phyloP scores from a whole-genome alignment of 371 early-diverging fungal genomes.

The Smittium culicis region DNA sequence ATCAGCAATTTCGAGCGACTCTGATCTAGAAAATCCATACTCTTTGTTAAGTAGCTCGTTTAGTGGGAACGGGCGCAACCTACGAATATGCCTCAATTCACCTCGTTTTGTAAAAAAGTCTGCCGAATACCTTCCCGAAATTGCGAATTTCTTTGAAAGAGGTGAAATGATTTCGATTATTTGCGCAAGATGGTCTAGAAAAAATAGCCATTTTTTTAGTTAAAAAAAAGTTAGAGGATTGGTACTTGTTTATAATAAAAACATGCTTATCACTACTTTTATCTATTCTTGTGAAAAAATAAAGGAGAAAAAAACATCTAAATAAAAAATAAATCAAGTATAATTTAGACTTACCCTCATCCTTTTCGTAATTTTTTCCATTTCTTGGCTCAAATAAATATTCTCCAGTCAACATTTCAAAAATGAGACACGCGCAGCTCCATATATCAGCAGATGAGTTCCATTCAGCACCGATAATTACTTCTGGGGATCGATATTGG shows the following conservation, averaged over 20 bases:
- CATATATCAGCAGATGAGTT: conserved; percentile 91
- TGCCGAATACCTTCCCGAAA: conserved; percentile 54
- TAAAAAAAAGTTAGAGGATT: no score
- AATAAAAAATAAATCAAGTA: no score
- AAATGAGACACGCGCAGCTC: conserved; percentile 90
- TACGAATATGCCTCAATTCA: conserved; percentile 70
- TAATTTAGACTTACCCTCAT: no score
- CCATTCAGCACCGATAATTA: conserved; percentile 88
- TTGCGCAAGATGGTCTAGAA: conserved; percentile 81
- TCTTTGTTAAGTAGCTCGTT: conserved; percentile 72
- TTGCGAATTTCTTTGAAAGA: conserved; percentile 55
- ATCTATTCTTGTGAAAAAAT: no score
- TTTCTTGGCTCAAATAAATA: conserved; percentile 87
- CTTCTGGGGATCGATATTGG: conserved; percentile 96
- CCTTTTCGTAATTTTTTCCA: conserved; percentile 66
- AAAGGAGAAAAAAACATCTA: no score
- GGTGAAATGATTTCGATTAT: conserved; percentile 83
- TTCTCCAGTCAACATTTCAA: conserved; percentile 87
- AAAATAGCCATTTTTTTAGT: no score
- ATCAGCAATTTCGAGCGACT: conserved; percentile 43
- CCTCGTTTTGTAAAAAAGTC: conserved; percentile 68
- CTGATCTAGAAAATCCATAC: conserved; percentile 43
- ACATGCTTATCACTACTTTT: no score
- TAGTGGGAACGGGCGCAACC: conserved; percentile 65
- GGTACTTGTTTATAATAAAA: no score